A percentile compares a stretch with the other conserved stretches of the same genome.
phyloP scores from a whole-genome alignment of 2,329 filamentous ascomycete genomes.

The Colletotrichum eleusines region DNA sequence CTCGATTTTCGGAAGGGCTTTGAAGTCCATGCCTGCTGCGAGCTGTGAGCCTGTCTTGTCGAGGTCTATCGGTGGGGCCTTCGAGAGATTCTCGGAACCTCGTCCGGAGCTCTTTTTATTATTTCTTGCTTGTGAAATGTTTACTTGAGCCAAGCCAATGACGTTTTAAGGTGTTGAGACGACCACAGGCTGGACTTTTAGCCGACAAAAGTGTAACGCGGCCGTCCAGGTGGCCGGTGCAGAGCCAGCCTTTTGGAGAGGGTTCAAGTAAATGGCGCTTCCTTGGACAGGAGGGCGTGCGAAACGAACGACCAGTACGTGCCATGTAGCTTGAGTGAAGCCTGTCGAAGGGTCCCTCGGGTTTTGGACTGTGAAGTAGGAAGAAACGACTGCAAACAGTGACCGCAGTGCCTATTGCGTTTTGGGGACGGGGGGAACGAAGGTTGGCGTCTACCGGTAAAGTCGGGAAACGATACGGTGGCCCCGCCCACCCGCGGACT shows the following conservation, averaged over 20 bases:
- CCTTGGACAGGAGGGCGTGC: neutral
- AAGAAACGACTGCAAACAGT: neutral
- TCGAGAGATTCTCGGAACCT: neutral
- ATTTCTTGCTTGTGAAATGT: too few relatives aligned
- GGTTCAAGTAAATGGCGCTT: neutral
- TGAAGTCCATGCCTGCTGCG: conserved; percentile 55
- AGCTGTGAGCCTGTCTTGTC: conserved; percentile 2
- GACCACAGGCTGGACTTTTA: neutral
- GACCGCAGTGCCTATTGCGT: neutral
- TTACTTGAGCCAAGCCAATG: too few relatives aligned
- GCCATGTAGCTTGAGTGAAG: neutral
- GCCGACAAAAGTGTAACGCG: neutral
- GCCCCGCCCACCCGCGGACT: conserved; percentile 14
- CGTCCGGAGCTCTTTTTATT: neutral
- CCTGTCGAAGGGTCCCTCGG: neutral
- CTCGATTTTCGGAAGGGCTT: conserved; percentile 68
- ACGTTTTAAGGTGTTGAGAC: neutral
- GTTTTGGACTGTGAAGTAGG: neutral
- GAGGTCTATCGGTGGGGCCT: neutral
- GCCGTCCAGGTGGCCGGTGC: neutral
- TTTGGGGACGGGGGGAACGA: neutral
- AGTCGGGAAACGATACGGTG: conserved; percentile 2
- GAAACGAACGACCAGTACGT: neutral
- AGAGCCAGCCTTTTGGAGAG: neutral
- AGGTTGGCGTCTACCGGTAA: neutral